Base-by-base conservation (phyloP, 768 basidiomycete genomes). In the Pisolithus tinctorius region DNA sequence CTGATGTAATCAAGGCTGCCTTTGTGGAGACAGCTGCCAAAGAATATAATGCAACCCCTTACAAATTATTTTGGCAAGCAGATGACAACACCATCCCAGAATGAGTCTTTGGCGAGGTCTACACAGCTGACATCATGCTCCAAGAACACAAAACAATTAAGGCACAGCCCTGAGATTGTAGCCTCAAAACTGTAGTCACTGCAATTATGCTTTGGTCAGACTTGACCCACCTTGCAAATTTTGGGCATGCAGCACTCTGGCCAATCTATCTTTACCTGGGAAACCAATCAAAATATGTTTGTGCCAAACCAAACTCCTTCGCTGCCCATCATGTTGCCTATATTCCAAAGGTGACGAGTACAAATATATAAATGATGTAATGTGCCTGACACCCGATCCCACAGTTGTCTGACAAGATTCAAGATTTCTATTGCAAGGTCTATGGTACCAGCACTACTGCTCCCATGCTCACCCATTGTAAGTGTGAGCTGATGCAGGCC, bases 191-290 rank as follows among this genome's bases (percentile, higher is more conserved):
- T 4, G 48, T 57, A 0, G 27, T 66, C 4, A 52, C 52, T 0
- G 27, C 54, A 0, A 29, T 65, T 16, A 66, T 66, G 59, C 31
- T 67, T 0, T 67, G 63, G 55, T 67, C 58, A 20, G 20, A 20
- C 20, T 20, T 20, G 20, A 20, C 20, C 20, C 20, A 20, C 20
- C 20, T 2, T 20, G 50, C 66, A 2, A 48, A 45, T 3, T 65
- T 66, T n/a, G 53, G 65, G 20, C 20, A 20, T 20, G 20, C 20
- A 20, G 20, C 2, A 2, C 20, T 20, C 20, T 61, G 58, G 60
- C 58, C 58, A 1, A 14, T 61, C 5, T 60, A 59, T 20, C 16
- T 60, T 4, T 57, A 29, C 29, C 49, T 57, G 5, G 49, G 55
- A 0, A 61, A 61, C 8, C 54, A 55, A 16, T 59, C 56, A 1